Evolutionary conservation across 371 early-diverging fungal genomes (phyloP).

Genomic region (Mucor sp.): DNA sequence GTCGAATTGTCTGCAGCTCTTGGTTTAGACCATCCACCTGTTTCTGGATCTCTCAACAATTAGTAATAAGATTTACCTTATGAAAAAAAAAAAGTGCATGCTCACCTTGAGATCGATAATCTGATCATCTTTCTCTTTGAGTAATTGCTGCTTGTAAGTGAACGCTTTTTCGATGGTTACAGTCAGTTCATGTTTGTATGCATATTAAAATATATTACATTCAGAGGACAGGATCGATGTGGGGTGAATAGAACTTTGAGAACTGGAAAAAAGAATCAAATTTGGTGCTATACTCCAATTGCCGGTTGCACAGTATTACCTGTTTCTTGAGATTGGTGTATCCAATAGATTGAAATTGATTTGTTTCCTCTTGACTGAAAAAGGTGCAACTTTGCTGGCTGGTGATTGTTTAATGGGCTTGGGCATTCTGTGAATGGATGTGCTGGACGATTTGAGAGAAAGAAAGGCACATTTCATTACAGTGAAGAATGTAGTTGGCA

Average conservation of each 20-base stretch:
- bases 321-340: slow-evolving; percentile 15
- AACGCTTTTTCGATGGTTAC: not conserved
- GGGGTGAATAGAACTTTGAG: slow-evolving; percentile 7
- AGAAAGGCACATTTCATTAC: not conserved
- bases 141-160: not conserved
- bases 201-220: slow-evolving; percentile 11
- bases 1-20: slow-evolving; percentile 27
- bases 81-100: not conserved
- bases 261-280: slow-evolving; percentile 4
- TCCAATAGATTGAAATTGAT: slow-evolving; percentile 37
- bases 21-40: slow-evolving; percentile 8
- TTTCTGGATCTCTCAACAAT: slow-evolving; percentile 8
- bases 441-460: not conserved
- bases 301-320: not conserved
- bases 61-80: not conserved
- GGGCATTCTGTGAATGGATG: not conserved
- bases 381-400: not conserved
- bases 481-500: not conserved
- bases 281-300: slow-evolving; percentile 1
- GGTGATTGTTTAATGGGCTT: not conserved
- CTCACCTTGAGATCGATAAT: slow-evolving; percentile 20
- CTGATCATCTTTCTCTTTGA: slow-evolving; percentile 28
- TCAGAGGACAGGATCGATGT: slow-evolving; percentile 11
- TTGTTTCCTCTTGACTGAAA: slow-evolving; percentile 38
- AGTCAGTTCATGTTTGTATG: not conserved